A percentile compares a stretch with the other conserved stretches of the same genome.
Evolutionary conservation across 2,329 filamentous ascomycete species (phyloP).

Genomic region (Aspergillus udagawae): DNA sequence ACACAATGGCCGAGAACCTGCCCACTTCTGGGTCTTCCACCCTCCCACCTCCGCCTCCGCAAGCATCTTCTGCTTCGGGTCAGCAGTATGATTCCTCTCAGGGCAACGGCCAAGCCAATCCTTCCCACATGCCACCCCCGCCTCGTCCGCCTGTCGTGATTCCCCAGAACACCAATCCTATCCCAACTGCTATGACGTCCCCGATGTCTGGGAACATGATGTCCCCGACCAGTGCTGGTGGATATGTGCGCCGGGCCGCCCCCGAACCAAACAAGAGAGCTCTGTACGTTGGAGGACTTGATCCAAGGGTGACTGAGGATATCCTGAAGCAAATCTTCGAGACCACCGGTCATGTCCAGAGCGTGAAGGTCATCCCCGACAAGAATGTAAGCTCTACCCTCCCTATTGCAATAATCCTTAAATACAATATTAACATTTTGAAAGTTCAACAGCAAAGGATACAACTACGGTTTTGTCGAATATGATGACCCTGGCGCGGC

Average conservation of each 20-base stretch:
- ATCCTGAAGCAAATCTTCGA: constrained; percentile 97
- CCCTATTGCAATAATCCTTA: neutral
- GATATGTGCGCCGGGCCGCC: constrained; percentile 81
- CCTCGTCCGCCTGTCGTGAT: constrained; percentile 81
- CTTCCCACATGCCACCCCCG: constrained; percentile 80
- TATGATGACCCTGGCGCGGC: constrained; percentile 97
- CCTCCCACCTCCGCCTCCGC: constrained; percentile 63
- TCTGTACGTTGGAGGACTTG: constrained; percentile 90
- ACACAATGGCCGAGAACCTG: constrained; percentile 73
- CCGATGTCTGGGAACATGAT: constrained; percentile 75
- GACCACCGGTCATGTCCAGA: constrained; percentile 96
- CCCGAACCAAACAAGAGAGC: constrained; percentile 98
- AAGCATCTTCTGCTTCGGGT: constrained; percentile 66
- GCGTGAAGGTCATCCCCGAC: constrained; percentile 98
- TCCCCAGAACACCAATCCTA: constrained; percentile 92
- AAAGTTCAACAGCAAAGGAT: constrained; percentile 75
- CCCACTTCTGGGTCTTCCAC: constrained; percentile 59
- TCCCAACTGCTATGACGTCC: constrained; percentile 87
- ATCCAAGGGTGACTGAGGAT: constrained; percentile 93
- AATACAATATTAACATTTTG: constrained; percentile 16
- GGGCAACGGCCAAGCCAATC: constrained; percentile 63
- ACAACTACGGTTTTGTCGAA: constrained; percentile 98
- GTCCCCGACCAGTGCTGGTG: constrained; percentile 78
- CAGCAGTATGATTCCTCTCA: constrained; percentile 68
- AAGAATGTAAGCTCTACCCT: constrained; percentile 75